Evolutionary conservation across 805 yeast species (phyloP), one percentile per base, ranked within the genome.

Genomic region (Wickerhamiella hasegawae): DNA sequence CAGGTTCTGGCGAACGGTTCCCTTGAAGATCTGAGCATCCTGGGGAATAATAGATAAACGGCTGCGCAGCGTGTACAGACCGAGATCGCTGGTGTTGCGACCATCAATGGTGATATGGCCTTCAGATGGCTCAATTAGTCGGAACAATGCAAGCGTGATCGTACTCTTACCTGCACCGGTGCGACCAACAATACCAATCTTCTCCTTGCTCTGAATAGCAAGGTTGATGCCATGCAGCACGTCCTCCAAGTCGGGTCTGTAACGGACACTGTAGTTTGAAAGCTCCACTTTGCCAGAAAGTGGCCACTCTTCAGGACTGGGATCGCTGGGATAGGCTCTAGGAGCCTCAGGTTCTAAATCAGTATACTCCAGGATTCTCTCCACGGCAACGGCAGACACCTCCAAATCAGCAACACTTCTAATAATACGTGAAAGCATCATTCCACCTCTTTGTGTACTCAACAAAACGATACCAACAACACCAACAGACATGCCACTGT

Each of bases 161-260:
- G 96, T 83, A 1, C 94, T 81, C 54, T 85, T 85, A 49, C 96
- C 96, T 20, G 96, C 95, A 55, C 96, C 96, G 0, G 96, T 85
- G 57, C 96, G 73, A 28, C 96, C 96, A 38, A 85, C 94, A 50
- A 85, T 76, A 51, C 96, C 96, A 47, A 85, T 71, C 52, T 85
- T 85, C 47, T 73, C 68, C 40, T 66, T 69, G 18, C 90, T 71
- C 35, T 69, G 69, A 27, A 85, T 84, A 23, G 68, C 66, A 54
- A 85, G 78, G 0, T 81, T 59, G 27, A 84, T 83, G 43, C 73
- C 69, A 49, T 81, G 79, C 46, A 85, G 78, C 27, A 83, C 95
- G 44, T 68, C 62, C 15, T 94, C 94, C 40, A 80, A 62, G 23
- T 71, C 72, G n/a, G 87, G 81, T 6, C 93, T 82, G 55, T 83